phyloP scores from a whole-genome alignment of 2,329 filamentous ascomycete genomes.

The Ophiostoma montium region DNA sequence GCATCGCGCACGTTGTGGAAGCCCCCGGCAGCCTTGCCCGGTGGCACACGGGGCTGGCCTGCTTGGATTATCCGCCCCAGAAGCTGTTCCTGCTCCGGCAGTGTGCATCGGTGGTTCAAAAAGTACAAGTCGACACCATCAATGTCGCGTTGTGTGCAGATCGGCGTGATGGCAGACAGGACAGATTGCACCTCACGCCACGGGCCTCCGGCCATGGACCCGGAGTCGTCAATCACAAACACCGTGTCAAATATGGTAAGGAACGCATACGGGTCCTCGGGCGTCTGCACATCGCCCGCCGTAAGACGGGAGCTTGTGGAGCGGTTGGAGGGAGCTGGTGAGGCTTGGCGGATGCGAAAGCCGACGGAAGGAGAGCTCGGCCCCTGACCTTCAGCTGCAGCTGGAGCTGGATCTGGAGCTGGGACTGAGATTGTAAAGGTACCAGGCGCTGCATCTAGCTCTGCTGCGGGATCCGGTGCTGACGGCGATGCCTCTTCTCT shows the following conservation, averaged over 20 bases:
- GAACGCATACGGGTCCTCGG: constrained; percentile 61
- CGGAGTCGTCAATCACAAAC: constrained; percentile 86
- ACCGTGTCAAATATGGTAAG: constrained; percentile 70
- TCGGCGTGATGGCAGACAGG: constrained; percentile 60
- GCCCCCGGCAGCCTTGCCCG: constrained; percentile 29
- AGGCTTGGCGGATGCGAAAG: constrained; percentile 5
- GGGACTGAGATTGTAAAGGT: not conserved
- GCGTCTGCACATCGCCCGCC: constrained; percentile 21
- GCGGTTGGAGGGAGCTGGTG: constrained; percentile 15
- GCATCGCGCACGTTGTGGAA: constrained; percentile 52
- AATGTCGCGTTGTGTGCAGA: constrained; percentile 64
- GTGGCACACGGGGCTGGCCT: constrained; percentile 19
- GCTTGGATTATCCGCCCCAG: constrained; percentile 10
- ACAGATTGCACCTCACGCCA: constrained; percentile 65
- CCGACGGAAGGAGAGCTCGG: no score
- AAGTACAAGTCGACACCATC: constrained; percentile 91
- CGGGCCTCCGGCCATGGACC: constrained; percentile 62
- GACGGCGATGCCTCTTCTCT: constrained; percentile 2
- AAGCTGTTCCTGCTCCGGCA: constrained; percentile 6
- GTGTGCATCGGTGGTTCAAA: constrained; percentile 49
- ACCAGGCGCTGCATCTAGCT: not conserved
- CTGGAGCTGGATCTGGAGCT: no score
- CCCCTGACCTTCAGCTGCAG: no score
- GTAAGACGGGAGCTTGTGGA: constrained; percentile 9
- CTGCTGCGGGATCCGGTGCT: not conserved